phyloP scores from a whole-genome alignment of 441 rosid species.

The Caryocar brasiliense region DNA sequence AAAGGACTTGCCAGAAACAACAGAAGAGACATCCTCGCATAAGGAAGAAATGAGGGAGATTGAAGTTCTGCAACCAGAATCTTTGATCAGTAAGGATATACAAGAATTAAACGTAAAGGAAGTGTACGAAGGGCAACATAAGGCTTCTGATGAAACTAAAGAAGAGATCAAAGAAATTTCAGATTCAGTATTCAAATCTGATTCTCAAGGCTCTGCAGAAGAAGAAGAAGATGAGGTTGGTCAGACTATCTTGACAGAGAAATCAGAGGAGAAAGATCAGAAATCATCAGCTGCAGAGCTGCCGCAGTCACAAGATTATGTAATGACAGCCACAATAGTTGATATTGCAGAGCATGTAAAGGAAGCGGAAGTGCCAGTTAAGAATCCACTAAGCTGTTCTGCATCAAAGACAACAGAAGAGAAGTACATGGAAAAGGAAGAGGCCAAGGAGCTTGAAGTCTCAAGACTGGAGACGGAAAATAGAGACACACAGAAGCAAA shows the following conservation, averaged over 20 bases:
- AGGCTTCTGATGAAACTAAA: conserved; percentile 1
- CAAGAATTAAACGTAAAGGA: conserved; percentile 7
- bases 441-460: too few relatives aligned
- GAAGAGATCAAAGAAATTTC: conserved; percentile 12
- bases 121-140: not conserved
- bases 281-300: not conserved
- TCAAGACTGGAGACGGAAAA: too few relatives aligned
- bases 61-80: conserved; percentile 12
- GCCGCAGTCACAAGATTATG: not conserved
- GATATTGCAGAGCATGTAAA: too few relatives aligned
- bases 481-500: not conserved
- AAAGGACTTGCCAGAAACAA: conserved; percentile 4
- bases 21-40: conserved; percentile 11
- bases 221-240: conserved; percentile 2
- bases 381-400: too few relatives aligned
- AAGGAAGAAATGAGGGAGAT: conserved; percentile 8
- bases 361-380: too few relatives aligned
- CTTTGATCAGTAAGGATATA: conserved; percentile 3
- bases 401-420: too few relatives aligned
- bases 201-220: conserved; percentile 1
- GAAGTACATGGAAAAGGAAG: too few relatives aligned
- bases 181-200: not conserved
- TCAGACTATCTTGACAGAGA: not conserved
- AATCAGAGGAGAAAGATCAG: conserved; percentile 1
- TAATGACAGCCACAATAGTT: not conserved